Evolutionary conservation across 2,329 filamentous ascomycete genomes (phyloP).

Genomic region (Metarhizium sp.): DNA sequence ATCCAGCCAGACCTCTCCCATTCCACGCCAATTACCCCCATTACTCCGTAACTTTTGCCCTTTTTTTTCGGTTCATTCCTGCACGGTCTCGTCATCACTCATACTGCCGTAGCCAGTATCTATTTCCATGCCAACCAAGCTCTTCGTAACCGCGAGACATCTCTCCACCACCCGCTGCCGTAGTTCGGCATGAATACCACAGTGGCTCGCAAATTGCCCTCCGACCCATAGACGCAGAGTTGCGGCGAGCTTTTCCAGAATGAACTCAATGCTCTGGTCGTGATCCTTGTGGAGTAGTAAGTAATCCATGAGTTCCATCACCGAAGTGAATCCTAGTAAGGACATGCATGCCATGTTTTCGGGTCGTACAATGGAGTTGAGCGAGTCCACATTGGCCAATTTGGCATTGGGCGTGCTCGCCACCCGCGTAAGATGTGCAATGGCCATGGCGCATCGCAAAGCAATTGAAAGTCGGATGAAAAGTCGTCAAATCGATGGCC

Average conservation of each 20-base stretch:
- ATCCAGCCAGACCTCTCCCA: not conserved
- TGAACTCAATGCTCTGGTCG: constrained; percentile 34
- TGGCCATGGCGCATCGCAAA: constrained; percentile 49
- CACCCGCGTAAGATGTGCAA: constrained; percentile 45
- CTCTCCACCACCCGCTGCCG: constrained; percentile 44
- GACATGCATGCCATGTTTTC: constrained; percentile 34
- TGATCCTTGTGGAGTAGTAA: constrained; percentile 38
- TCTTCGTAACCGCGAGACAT: constrained; percentile 47
- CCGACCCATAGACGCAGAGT: constrained; percentile 53
- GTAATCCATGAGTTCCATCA: constrained; percentile 47
- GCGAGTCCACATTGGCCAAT: constrained; percentile 34
- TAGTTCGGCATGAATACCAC: constrained; percentile 40
- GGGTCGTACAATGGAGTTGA: constrained; percentile 39
- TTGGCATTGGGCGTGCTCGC: constrained; percentile 24
- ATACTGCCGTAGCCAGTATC: constrained; percentile 53
- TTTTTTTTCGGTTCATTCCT: not conserved
- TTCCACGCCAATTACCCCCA: not conserved
- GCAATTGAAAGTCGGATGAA: constrained; percentile 44
- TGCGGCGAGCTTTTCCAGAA: constrained; percentile 48
- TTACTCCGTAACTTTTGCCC: not conserved
- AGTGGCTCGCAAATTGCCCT: constrained; percentile 38
- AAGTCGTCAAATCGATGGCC: constrained; percentile 30
- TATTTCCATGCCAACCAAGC: constrained; percentile 47
- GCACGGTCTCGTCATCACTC: constrained; percentile 35
- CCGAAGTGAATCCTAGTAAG: constrained; percentile 50